These are phyloP conservation scores for Liquidambar formosana DNA, from an alignment of 164 flowering plant genomes.

Conservation along the genomic window DNA sequence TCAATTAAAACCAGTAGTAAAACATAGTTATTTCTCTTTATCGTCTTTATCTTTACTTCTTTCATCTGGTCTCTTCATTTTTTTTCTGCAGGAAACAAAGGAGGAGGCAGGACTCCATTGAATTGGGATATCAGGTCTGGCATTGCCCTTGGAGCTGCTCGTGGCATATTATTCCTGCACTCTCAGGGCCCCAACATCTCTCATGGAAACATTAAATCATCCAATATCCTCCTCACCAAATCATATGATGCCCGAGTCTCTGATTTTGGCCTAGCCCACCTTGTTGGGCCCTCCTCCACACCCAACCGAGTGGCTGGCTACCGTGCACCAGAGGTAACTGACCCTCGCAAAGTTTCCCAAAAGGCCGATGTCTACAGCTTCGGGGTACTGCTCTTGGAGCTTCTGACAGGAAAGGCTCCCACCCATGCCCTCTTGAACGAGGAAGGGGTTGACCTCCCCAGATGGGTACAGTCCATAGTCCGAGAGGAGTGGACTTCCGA, in stretches of 20 bases:
- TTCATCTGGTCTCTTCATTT: not conserved
- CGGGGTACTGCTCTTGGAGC: constrained; percentile 82
- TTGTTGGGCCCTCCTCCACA: constrained; percentile 63
- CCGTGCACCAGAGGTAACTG: constrained; percentile 87
- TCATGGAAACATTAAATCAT: constrained; percentile 83
- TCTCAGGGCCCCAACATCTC: constrained; percentile 54
- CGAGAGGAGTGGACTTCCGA: constrained; percentile 89
- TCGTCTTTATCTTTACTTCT: too few species aligned
- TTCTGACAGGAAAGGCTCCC: constrained; percentile 85
- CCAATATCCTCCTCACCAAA: constrained; percentile 73
- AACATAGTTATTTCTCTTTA: too few species aligned
- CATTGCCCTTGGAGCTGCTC: constrained; percentile 79
- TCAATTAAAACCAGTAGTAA: too few species aligned
- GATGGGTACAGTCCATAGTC: constrained; percentile 88
- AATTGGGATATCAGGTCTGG: constrained; percentile 70
- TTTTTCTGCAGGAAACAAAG: constrained; percentile 59
- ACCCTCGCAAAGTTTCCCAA: constrained; percentile 72
- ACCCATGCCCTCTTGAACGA: constrained; percentile 66
- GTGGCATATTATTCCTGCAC: constrained; percentile 73
- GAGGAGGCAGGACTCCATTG: constrained; percentile 68
- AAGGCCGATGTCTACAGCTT: constrained; percentile 90
- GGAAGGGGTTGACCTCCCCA: constrained; percentile 83
- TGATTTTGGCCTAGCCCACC: constrained; percentile 75
- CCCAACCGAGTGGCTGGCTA: constrained; percentile 69
- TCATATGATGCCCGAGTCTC: constrained; percentile 64